Percentiles rank a stretch among this genome's conserved stretches.
Evolutionary conservation across 2,329 filamentous ascomycete genomes (phyloP).

Genomic region (Elsinoe australis): DNA sequence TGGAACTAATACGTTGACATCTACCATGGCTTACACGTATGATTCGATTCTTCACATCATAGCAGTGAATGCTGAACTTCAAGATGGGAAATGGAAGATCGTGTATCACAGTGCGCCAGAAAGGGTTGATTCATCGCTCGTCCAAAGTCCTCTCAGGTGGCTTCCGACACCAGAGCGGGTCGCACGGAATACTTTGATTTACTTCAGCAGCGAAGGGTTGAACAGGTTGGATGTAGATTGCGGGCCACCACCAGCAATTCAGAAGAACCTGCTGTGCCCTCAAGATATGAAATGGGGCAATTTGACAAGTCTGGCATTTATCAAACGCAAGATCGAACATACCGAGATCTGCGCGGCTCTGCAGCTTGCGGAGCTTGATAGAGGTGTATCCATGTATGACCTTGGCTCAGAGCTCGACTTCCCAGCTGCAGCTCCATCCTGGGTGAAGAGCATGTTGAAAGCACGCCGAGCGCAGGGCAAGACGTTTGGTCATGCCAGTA

Average conservation of each 20-base stretch:
- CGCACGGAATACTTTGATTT: background rate
- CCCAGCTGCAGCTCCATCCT: background rate
- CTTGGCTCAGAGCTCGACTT: background rate
- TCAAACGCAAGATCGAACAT: too few species aligned
- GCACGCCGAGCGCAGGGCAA: too few species aligned
- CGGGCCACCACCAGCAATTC: background rate
- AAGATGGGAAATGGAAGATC: background rate
- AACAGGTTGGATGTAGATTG: background rate
- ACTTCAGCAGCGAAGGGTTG: background rate
- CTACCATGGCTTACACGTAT: conserved; percentile 32
- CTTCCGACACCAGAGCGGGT: background rate
- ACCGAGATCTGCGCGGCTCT: too few species aligned
- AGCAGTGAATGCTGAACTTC: background rate
- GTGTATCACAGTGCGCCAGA: background rate
- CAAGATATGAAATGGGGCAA: background rate
- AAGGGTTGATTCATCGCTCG: background rate
- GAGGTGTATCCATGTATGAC: background rate
- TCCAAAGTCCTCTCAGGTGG: conserved; percentile 3
- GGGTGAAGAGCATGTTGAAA: background rate
- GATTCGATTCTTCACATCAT: conserved; percentile 21
- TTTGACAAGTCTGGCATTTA: background rate
- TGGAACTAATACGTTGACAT: conserved; percentile 21
- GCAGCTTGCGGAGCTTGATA: too few species aligned
- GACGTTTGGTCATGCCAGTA: too few species aligned
- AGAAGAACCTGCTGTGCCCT: background rate